A percentile compares a stretch with the other conserved stretches of the same genome.
These are phyloP conservation scores for Kodamaea sp. DNA, from an alignment of 1,139 yeast species.

Conservation along the genomic window DNA sequence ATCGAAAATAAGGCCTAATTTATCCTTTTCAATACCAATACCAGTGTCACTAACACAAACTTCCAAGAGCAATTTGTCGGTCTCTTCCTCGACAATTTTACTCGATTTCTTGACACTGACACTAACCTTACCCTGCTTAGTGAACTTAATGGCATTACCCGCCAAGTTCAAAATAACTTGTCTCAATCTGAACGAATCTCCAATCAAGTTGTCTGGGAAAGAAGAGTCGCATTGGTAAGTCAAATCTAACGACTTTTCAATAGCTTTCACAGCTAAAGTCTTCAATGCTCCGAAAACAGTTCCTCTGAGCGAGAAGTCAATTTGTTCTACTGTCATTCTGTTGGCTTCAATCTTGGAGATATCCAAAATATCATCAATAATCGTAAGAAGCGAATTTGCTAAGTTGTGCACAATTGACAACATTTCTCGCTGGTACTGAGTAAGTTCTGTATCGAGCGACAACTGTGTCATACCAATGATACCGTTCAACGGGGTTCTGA, in stretches of 20 bases:
- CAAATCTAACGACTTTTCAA: slow-evolving; percentile 77
- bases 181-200: slow-evolving; percentile 82
- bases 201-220: slow-evolving; percentile 82
- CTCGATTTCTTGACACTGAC: slow-evolving; percentile 58
- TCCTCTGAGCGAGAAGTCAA: slow-evolving; percentile 80
- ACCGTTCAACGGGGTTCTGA: slow-evolving; percentile 90
- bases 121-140: slow-evolving; percentile 76
- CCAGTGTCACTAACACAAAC: slow-evolving; percentile 90
- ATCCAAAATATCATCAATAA: slow-evolving; percentile 86
- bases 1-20: slow-evolving; percentile 79
- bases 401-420: slow-evolving; percentile 81
- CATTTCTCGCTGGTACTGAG: slow-evolving; percentile 90
- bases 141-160: slow-evolving; percentile 86
- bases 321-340: slow-evolving; percentile 88
- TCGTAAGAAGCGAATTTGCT: slow-evolving; percentile 80
- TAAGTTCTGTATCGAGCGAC: slow-evolving; percentile 80
- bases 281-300: slow-evolving; percentile 87
- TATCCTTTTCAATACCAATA: slow-evolving; percentile 82
- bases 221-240: slow-evolving; percentile 82
- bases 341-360: slow-evolving; percentile 91
- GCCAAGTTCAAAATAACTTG: slow-evolving; percentile 83
- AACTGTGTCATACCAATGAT: slow-evolving; percentile 91
- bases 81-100: slow-evolving; percentile 40
- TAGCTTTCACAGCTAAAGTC: slow-evolving; percentile 84
- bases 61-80: slow-evolving; percentile 67